Evolutionary conservation across 2,329 filamentous ascomycete species (phyloP).

Genomic region (Pseudocercospora pini-densiflorae): DNA sequence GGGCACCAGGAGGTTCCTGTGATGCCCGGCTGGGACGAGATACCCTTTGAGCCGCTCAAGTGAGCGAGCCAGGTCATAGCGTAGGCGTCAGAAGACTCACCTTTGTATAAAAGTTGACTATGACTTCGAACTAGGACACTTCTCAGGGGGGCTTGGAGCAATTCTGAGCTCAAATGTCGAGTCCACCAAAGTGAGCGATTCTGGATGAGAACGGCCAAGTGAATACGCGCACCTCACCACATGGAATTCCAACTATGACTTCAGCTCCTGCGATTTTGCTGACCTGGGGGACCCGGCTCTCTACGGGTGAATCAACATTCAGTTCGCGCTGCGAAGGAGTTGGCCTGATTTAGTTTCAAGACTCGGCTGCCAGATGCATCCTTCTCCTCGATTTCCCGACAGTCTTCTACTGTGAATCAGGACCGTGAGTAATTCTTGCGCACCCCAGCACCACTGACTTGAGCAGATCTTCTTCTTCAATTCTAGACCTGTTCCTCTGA

Average conservation of each 20-base stretch:
- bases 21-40: background rate
- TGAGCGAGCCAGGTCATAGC: background rate
- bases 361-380: too few species aligned
- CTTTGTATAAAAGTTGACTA: background rate
- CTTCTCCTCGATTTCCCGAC: too few species aligned
- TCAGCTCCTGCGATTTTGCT: too few species aligned
- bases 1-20: background rate
- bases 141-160: background rate
- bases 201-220: too few species aligned
- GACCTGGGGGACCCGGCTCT: too few species aligned
- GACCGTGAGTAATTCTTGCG: background rate
- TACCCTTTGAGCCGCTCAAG: background rate
- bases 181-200: background rate
- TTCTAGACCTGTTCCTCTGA: slow-evolving; percentile 37
- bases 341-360: too few species aligned
- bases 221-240: too few species aligned
- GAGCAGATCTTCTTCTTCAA: slow-evolving; percentile 40
- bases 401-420: background rate
- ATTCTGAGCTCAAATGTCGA: background rate
- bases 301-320: too few species aligned
- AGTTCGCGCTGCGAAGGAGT: too few species aligned
- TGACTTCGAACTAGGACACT: background rate
- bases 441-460: slow-evolving; percentile 28
- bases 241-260: too few species aligned
- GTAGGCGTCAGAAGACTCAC: background rate